A percentile compares a stretch with the other conserved stretches of the same genome.
phyloP scores from a whole-genome alignment of 108 stramenopile species.

The Licmophora abbreviata region DNA sequence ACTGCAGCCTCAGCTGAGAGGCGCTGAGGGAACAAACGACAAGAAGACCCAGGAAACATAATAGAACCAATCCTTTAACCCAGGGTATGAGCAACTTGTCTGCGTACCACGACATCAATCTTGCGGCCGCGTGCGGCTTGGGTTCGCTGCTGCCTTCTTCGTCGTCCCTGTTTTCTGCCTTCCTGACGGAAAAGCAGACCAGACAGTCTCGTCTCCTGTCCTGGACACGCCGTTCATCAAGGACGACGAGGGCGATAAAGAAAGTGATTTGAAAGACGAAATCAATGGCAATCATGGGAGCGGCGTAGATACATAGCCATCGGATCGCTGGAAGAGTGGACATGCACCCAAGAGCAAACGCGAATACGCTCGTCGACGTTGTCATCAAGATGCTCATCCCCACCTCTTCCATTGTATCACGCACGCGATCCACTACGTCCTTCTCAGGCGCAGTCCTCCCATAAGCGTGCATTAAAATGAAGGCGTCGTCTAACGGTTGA shows the following conservation, averaged over 20 bases:
- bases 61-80: not conserved
- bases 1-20: not conserved
- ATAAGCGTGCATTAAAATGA: not conserved
- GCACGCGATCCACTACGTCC: not conserved
- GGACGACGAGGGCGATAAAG: not conserved
- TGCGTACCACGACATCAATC: not conserved
- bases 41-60: not conserved
- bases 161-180: not conserved
- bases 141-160: not conserved
- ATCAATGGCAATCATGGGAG: not conserved
- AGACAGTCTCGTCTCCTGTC: not conserved
- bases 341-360: not conserved
- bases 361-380: not conserved
- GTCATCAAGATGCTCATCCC: not conserved
- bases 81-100: not conserved
- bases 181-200: not conserved
- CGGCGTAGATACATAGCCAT: not conserved
- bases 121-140: not conserved
- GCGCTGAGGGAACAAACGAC: not conserved
- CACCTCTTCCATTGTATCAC: not conserved
- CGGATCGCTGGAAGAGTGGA: slow-evolving; percentile 1
- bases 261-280: slow-evolving; percentile 4
- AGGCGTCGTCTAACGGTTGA: slow-evolving; percentile 1
- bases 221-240: not conserved
- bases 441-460: not conserved